Evolutionary conservation across 2,329 filamentous ascomycete genomes (phyloP), one percentile per base, ranked within the genome.

Genomic region (Colletotrichum cordylinicola): DNA sequence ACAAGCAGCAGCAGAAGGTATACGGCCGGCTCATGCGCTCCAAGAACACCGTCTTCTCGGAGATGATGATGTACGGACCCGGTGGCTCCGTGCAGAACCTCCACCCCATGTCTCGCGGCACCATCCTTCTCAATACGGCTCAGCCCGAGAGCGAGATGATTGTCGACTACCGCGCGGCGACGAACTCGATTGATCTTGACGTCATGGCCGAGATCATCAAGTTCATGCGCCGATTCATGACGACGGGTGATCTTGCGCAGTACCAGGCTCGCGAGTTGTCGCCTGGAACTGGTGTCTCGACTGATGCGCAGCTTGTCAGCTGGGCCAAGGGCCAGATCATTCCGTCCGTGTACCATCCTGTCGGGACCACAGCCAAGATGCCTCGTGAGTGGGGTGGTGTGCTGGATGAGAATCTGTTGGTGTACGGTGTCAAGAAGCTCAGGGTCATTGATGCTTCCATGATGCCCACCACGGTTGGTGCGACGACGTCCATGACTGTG

Each of bases 1-100:
- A 87, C 64, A 88, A 87, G 77, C 85, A 87, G 12, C 84, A 89
- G 8, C 86, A 88, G 29, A 67, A 68, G 9, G 74, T 80, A 9
- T 79, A 73, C 67, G 70, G 75, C 37, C 48, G 76, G 4, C 77
- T 80, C 37, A 76, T 80, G 78, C 75, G 76, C 18, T 77, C 77
- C 24, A 71, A 76, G 55, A 77, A 79, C 16, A 78, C 82, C 4
- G 86, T 87, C 77, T 86, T 90, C 79, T 88, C 87, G 65, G 83
- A 82, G 65, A 84, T 90, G 52, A 89, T 89, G 78, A 87, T 79
- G 58, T 71, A 73, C 66, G 77, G 77, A 0, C 78, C 80, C 10
- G 78, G 79, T 6, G 79, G 79, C 13, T 79, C 78, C 9, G 78
- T 80, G 21, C 77, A 80, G 70, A 80, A 79, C 64, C 75, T 81